phyloP scores from a whole-genome alignment of 2,329 filamentous ascomycete species.

The Penicillium sp. region DNA sequence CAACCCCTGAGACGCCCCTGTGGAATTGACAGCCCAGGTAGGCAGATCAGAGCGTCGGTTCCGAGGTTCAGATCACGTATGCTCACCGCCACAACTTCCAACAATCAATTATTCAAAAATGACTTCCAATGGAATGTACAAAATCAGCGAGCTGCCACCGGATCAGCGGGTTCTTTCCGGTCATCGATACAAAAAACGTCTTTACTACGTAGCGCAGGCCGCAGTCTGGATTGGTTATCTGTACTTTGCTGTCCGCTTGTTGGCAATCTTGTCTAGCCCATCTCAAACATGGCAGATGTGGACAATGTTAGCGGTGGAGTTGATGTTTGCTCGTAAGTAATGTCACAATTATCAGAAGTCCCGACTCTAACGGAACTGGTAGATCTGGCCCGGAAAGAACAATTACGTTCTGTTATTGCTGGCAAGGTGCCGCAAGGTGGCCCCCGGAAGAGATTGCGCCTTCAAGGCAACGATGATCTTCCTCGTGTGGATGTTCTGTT shows the following conservation, averaged over 20 bases:
- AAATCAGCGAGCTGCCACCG: slow-evolving; percentile 24
- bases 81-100: neutral
- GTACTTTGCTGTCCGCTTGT: slow-evolving; percentile 23
- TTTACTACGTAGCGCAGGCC: slow-evolving; percentile 15
- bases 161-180: slow-evolving; percentile 15
- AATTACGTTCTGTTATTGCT: slow-evolving; percentile 24
- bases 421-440: slow-evolving; percentile 5
- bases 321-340: slow-evolving; percentile 25
- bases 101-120: neutral
- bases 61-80: neutral
- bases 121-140: slow-evolving; percentile 5
- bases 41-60: neutral
- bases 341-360: neutral
- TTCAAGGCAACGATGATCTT: slow-evolving; percentile 45
- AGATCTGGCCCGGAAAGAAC: slow-evolving; percentile 26
- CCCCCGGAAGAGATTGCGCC: slow-evolving; percentile 22
- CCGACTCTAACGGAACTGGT: neutral
- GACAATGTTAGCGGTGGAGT: slow-evolving; percentile 28
- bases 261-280: slow-evolving; percentile 6
- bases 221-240: slow-evolving; percentile 20
- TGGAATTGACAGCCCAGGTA: neutral
- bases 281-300: slow-evolving; percentile 26
- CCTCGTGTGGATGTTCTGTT: slow-evolving; percentile 58
- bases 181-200: slow-evolving; percentile 15
- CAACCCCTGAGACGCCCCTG: neutral